Evolutionary conservation across 164 flowering plant species (phyloP).

Genomic region (Annona squamosa): DNA sequence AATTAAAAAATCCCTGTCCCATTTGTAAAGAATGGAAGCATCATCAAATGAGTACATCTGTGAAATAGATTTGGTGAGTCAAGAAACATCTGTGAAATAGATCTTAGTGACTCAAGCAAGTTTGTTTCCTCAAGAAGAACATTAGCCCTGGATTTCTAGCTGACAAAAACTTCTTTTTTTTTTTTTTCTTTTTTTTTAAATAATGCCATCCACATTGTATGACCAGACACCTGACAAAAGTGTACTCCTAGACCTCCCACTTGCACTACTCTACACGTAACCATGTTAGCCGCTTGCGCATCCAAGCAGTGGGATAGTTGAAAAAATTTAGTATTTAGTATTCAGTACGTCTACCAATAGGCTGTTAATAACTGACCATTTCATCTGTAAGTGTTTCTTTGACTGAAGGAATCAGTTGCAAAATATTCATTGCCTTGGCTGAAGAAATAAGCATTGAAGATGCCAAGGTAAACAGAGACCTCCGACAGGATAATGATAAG

Average conservation of each 20-base stretch:
- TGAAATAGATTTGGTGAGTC: not conserved
- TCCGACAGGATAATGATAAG: conserved; percentile 59
- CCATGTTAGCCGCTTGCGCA: too few relatives aligned
- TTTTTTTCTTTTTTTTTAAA: too few relatives aligned
- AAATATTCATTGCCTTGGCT: conserved; percentile 56
- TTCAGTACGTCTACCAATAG: not conserved
- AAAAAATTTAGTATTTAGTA: not conserved
- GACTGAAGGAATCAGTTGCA: conserved; percentile 43
- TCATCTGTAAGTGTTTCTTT: conserved; percentile 51
- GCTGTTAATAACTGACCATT: conserved; percentile 33
- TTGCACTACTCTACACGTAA: too few relatives aligned
- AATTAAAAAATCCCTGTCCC: not conserved
- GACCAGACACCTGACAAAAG: too few relatives aligned
- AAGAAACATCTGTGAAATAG: not conserved
- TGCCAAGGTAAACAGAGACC: conserved; percentile 81
- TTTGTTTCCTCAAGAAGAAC: not conserved
- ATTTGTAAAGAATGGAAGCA: not conserved
- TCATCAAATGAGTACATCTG: not conserved
- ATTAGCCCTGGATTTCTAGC: not conserved
- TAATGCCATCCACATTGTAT: too few relatives aligned
- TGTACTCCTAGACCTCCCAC: too few relatives aligned
- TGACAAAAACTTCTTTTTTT: too few relatives aligned
- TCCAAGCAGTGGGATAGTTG: too few relatives aligned
- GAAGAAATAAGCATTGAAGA: conserved; percentile 70
- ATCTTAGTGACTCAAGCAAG: not conserved